Evolutionary conservation across 495 filamentous ascomycete species (phyloP).

Genomic region (Chaetomium cochliodes): DNA sequence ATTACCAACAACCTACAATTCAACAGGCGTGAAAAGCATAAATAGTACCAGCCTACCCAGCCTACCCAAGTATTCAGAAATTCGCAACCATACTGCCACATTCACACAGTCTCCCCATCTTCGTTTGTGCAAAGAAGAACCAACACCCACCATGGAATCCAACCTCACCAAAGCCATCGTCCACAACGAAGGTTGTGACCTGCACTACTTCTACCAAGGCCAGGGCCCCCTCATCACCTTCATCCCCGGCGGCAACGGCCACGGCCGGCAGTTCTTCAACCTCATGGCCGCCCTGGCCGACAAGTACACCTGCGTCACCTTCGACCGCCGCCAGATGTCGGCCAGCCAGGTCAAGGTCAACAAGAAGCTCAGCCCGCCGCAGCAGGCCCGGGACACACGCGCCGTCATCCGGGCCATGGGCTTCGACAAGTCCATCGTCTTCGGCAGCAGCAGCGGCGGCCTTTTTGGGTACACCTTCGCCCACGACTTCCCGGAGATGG

Average conservation of each 20-base stretch:
- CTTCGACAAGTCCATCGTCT: conserved; percentile 28
- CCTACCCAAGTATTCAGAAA: not conserved
- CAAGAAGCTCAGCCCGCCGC: conserved; percentile 23
- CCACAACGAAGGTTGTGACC: conserved; percentile 31
- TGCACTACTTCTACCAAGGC: conserved; percentile 36
- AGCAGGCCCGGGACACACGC: conserved; percentile 31
- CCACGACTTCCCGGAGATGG: conserved; percentile 31
- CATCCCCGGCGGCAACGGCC: conserved; percentile 35
- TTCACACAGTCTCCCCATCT: no score
- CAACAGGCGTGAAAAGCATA: not conserved
- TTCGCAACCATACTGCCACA: no score
- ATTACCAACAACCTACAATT: no score
- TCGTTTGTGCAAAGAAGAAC: not conserved
- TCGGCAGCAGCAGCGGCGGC: conserved; percentile 34
- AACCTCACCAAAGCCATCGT: conserved; percentile 16
- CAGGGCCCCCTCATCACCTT: conserved; percentile 30
- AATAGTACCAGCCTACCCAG: not conserved
- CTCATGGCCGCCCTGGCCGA: conserved; percentile 26
- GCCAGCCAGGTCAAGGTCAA: conserved; percentile 21
- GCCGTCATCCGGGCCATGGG: conserved; percentile 29
- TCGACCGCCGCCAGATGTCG: conserved; percentile 36
- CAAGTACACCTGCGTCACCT: conserved; percentile 30
- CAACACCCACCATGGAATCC: not conserved
- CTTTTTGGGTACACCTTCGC: conserved; percentile 33
- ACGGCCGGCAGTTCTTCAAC: conserved; percentile 30